Evolutionary conservation across 768 basidiomycete species (phyloP), one percentile per base, ranked within the genome.

Genomic region (Mycena vitilis): DNA sequence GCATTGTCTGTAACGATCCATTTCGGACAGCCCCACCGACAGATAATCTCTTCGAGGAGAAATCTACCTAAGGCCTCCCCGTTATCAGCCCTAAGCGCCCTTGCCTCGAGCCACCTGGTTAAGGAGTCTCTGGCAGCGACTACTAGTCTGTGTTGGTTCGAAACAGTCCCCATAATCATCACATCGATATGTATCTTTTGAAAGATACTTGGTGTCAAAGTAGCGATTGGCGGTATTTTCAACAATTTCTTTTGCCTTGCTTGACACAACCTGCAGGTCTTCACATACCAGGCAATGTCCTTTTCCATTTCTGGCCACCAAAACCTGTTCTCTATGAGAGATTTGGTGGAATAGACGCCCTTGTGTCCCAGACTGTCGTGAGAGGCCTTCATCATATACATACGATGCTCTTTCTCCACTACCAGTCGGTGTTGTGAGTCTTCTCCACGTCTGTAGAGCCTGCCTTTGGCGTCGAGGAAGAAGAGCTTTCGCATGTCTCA

Each of bases 261-360:
- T 62, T 83, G 79, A 67, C 80, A 82, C 4, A 73, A n/a, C 55
- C 78, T 73, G 40, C 81, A 81, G 11, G 77, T 75, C 18, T 73
- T 70, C 4, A 81, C 48, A 58, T 73, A 81, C 76, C 77, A 79
- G 20, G 51, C 49, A 1, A 81, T 63, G 53, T 82, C 78, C 4
- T 38, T 40, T 5, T 76, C 71, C 4, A 77, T 15, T 5, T 63
- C 63, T 2, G 69, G 74, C 71, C 69, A 77, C 74, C 74, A 80
- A 47, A 76, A 75, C 1, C 73, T 57, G 3, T 65, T 18, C 45
- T 40, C 57, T 16, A 55, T 25, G 34, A 68, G 49, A 5, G 23
- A 55, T 23, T 45, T 38, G 0, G 69, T 71, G 0, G 63, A 59
- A 25, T 57, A 53, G 9, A 71, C 13, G 9, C 73, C 68, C 9